These are phyloP conservation scores for Rhizodiscina lignyota DNA, from an alignment of 495 filamentous ascomycete species.

Conservation along the genomic window DNA sequence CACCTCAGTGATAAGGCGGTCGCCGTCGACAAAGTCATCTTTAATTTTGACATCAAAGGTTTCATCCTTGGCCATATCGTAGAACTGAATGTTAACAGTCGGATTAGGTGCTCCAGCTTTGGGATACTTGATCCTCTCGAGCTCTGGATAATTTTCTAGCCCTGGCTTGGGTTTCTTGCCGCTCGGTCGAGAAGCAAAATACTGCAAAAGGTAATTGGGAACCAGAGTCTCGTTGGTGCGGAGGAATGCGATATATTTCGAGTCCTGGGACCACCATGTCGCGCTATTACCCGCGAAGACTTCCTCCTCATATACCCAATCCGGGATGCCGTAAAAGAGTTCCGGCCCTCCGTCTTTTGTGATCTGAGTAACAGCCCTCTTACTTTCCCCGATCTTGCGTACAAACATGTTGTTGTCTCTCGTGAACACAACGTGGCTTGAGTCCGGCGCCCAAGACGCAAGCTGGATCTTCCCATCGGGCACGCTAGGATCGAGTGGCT, in stretches of 20 bases:
- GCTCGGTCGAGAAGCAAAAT: constrained; percentile 78
- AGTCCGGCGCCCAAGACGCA: constrained; percentile 77
- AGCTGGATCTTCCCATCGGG: constrained; percentile 58
- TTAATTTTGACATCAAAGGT: constrained; percentile 63
- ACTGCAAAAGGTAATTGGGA: constrained; percentile 86
- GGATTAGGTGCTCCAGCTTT: constrained; percentile 93
- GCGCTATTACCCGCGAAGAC: constrained; percentile 67
- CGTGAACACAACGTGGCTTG: constrained; percentile 73
- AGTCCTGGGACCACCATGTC: constrained; percentile 88
- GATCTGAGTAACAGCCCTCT: constrained; percentile 42
- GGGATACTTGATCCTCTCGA: constrained; percentile 86
- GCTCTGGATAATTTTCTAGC: constrained; percentile 80
- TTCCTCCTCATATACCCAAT: constrained; percentile 99
- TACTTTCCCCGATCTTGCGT: constrained; percentile 45
- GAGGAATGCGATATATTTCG: constrained; percentile 74
- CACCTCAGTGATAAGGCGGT: constrained; percentile 84
- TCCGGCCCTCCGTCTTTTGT: constrained; percentile 75
- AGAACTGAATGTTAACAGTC: constrained; percentile 72
- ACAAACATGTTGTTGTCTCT: constrained; percentile 77
- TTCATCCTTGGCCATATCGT: constrained; percentile 65
- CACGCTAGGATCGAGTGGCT: constrained; percentile 59
- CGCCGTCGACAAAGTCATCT: constrained; percentile 60
- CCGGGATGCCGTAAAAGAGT: constrained; percentile 91
- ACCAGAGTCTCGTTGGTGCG: constrained; percentile 85
- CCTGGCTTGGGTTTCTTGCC: constrained; percentile 53